Conservation (phyloP, 176 grass and related monocot species). For the Panicum miliaceum region DNA sequence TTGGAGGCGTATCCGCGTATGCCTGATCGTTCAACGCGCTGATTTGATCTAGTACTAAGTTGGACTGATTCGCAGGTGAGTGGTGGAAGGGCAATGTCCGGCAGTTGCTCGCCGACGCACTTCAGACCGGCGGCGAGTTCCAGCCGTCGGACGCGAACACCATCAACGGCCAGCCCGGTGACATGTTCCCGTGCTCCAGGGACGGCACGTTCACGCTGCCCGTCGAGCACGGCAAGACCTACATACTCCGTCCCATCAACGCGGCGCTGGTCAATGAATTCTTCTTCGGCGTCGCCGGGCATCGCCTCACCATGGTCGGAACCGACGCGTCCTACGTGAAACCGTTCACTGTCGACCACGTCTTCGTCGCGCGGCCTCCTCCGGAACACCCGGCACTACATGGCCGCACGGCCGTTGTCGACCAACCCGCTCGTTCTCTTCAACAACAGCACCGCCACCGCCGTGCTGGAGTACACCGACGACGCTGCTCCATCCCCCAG, state of each 20-base stretch:
- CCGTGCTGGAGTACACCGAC: conserved; percentile 43
- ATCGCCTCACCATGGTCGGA: conserved; percentile 58
- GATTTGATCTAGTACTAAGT: too few relatives aligned
- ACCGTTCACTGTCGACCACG: conserved; percentile 22
- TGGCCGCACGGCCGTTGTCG: conserved; percentile 32
- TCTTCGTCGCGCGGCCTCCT: conserved; percentile 19
- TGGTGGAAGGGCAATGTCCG: conserved; percentile 35
- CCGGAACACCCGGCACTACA: conserved; percentile 33
- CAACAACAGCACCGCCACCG: conserved; percentile 44
- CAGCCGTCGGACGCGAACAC: conserved; percentile 40
- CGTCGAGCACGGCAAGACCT: conserved; percentile 58
- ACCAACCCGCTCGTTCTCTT: background rate
- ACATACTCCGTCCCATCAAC: conserved; percentile 68
- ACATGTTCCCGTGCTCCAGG: conserved; percentile 34
- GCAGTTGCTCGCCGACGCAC: background rate
- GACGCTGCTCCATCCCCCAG: too few relatives aligned
- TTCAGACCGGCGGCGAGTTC: conserved; percentile 33
- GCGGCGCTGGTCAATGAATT: conserved; percentile 47
- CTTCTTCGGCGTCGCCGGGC: conserved; percentile 63
- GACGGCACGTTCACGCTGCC: conserved; percentile 31
- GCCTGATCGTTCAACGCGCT: too few relatives aligned
- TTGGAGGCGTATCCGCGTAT: too few relatives aligned
- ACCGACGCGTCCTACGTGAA: conserved; percentile 57
- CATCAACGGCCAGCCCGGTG: conserved; percentile 57
- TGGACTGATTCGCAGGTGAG: conserved; percentile 9